Base-by-base conservation (phyloP, 768 basidiomycete species). In the Hortiboletus campestris region DNA sequence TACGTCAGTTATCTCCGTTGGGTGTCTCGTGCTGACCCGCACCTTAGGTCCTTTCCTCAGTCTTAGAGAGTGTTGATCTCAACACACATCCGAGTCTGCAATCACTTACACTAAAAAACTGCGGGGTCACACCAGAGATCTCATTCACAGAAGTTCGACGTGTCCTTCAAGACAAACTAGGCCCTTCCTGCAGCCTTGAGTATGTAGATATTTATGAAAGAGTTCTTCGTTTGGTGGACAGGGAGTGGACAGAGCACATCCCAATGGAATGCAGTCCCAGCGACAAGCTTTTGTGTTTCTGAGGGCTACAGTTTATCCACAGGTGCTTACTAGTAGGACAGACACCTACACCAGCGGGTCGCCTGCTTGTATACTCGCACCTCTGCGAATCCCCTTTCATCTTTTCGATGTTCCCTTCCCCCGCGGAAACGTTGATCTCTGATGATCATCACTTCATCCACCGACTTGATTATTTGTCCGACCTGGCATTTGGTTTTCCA, bases 341-440 rank as follows among this genome's bases (percentile, higher is more conserved):
- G 51, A 58, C 13, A 70, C 16, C 17, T 64, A 67, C 35, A 82
- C 63, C 31, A 85, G 65, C 0, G 67, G 58, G 45, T 84, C 78
- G 0, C 84, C 82, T 2, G 77, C 74, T 35, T 70, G 67, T 14
- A 86, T 80, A 0, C 69, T 61, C 2, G 64, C 74, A 1, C 83
- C 82, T 51, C 77, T 78, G 34, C 61, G 62, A 9, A 81, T 61
- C 0, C 76, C 78, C 17, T 66, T 67, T 1, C 76, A 46, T 72
- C 31, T 70, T 79, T 2, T 82, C 83, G 2, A 82, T 63, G 48
- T 76, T 75, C 10, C 68, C 71, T 17, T 78, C 74, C 0, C 79
- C n/a, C n/a, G n/a, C n/a, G n/a, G n/a, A n/a, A n/a, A 86, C 63
- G 14, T 76, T 72, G 42, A 86, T 78, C 61, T 84, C 83, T 0